These are phyloP conservation scores for Amanita brunnescens DNA, from an alignment of 768 basidiomycete species.

Conservation along the genomic window DNA sequence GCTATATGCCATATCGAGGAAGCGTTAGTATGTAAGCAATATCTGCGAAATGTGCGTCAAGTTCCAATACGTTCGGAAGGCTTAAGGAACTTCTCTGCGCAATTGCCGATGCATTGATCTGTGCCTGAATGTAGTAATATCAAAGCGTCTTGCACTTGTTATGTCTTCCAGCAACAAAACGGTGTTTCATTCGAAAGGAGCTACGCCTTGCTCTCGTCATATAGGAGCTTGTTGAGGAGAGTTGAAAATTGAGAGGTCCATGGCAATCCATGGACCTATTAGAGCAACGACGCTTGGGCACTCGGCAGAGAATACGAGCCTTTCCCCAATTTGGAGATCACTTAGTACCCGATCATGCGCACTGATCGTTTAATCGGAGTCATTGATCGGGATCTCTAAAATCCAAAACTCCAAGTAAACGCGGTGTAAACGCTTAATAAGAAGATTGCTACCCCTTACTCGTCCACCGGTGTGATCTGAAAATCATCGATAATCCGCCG, in stretches of 20 bases:
- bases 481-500: not conserved
- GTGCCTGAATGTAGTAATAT: conserved; percentile 34
- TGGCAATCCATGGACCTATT: conserved; percentile 26
- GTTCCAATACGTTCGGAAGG: conserved; percentile 93
- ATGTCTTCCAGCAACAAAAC: conserved; percentile 4
- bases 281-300: not conserved
- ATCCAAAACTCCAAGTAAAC: not conserved
- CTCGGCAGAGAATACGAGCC: not conserved
- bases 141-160: conserved; percentile 96
- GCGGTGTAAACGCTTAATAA: not conserved
- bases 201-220: conserved; percentile 88
- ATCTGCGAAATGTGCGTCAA: conserved; percentile 86
- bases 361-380: not conserved
- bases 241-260: conserved; percentile 92
- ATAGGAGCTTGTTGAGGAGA: conserved; percentile 93
- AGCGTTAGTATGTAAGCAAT: conserved; percentile 17
- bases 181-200: not conserved
- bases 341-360: not conserved
- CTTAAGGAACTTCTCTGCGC: conserved; percentile 96
- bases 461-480: not conserved
- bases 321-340: not conserved
- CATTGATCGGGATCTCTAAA: not conserved
- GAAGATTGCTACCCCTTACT: not conserved
- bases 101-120: conserved; percentile 84
- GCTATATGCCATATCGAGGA: not conserved